Evolutionary conservation across 257 asterid species (phyloP).

Genomic region (Asclepias syriaca): DNA sequence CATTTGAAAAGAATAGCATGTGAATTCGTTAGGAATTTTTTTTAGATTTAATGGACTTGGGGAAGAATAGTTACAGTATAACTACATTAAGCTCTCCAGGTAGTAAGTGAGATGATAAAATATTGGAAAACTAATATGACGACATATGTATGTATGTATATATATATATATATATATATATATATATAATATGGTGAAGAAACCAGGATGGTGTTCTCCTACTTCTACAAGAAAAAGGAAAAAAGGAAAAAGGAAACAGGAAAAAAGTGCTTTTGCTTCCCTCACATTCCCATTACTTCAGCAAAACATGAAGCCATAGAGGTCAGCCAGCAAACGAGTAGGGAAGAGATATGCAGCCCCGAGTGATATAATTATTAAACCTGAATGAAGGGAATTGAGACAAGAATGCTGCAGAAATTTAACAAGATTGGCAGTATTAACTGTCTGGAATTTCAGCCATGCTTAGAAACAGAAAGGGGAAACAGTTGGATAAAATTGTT

Average conservation of each 20-base stretch:
- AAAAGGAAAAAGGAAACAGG: no score
- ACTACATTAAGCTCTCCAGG: no score
- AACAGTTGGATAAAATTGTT: not conserved
- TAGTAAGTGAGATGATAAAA: not conserved
- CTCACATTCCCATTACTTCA: not conserved
- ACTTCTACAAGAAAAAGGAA: not conserved
- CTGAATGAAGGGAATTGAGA: not conserved
- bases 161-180: no score
- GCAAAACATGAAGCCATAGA: not conserved
- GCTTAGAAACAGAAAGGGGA: not conserved
- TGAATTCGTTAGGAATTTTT: no score
- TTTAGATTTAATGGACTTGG: no score
- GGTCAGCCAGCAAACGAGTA: not conserved
- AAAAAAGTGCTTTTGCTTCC: not conserved
- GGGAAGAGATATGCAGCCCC: not conserved
- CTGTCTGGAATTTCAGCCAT: not conserved
- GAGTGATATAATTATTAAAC: not conserved
- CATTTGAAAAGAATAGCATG: not conserved
- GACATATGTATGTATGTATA: no score
- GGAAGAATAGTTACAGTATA: not conserved
- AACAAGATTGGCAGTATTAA: not conserved
- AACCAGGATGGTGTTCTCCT: not conserved
- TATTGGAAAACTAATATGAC: no score
- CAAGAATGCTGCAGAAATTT: not conserved
- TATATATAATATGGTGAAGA: not conserved